phyloP scores from a whole-genome alignment of 495 filamentous ascomycete genomes.

The Tuber umbilicatum region DNA sequence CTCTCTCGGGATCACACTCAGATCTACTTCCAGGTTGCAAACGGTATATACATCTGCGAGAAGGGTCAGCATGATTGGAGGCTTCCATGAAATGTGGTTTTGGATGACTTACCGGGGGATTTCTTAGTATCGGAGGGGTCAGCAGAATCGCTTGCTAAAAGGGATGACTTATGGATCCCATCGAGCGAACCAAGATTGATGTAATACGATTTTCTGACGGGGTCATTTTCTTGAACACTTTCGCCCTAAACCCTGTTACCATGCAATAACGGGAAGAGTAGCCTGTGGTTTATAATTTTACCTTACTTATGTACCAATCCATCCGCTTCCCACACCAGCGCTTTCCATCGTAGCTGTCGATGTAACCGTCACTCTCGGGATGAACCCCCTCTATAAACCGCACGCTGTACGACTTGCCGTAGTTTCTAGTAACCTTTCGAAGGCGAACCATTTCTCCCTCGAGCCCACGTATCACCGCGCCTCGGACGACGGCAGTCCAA shows the following conservation, averaged over 20 bases:
- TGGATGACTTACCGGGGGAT: no score
- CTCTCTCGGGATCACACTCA: slow-evolving; percentile 15
- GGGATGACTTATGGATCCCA: no score
- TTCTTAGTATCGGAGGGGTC: no score
- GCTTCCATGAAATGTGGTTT: no score
- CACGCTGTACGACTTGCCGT: slow-evolving; percentile 3
- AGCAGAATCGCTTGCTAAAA: no score
- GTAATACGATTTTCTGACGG: background rate
- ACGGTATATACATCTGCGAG: slow-evolving; percentile 4
- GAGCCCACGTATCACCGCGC: no score
- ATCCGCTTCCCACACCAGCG: slow-evolving; percentile 70
- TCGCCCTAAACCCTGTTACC: slow-evolving; percentile 6
- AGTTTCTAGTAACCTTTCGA: background rate
- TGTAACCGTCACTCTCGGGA: no score
- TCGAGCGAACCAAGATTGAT: no score
- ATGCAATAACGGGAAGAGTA: background rate
- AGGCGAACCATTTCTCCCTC: no score
- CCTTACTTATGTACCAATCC: slow-evolving; percentile 60
- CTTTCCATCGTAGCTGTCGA: slow-evolving; percentile 57
- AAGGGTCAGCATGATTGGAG: no score
- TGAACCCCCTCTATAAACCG: slow-evolving; percentile 52
- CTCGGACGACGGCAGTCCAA: no score
- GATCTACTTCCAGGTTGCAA: slow-evolving; percentile 17
- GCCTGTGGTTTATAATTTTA: background rate
- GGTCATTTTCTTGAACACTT: slow-evolving; percentile 8